Evolutionary conservation across 2,329 filamentous ascomycete genomes (phyloP).

Genomic region (Microcyclospora tardicrescens): DNA sequence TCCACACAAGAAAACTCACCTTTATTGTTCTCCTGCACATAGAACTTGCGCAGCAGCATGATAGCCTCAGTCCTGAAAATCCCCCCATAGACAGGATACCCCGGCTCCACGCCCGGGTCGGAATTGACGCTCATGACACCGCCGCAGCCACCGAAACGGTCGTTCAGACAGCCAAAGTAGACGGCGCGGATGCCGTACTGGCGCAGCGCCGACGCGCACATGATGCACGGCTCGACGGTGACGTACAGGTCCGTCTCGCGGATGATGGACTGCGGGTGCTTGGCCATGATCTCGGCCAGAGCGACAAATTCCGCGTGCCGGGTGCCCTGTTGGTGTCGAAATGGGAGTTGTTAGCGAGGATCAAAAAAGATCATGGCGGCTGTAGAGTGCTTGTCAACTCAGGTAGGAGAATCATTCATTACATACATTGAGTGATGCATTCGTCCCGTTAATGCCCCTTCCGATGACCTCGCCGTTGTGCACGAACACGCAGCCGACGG

Average conservation of each 20-base stretch:
- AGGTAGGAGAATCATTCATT: neutral
- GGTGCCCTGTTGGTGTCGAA: constrained; percentile 52
- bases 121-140: constrained; percentile 80
- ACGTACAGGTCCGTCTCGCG: constrained; percentile 75
- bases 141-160: constrained; percentile 92
- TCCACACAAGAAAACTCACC: constrained; percentile 40
- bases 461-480: constrained; percentile 68
- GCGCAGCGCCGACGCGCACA: constrained; percentile 87
- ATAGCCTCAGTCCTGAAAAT: constrained; percentile 88
- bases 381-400: neutral
- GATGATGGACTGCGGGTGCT: constrained; percentile 55
- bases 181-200: constrained; percentile 82
- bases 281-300: constrained; percentile 51
- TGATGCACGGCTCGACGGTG: constrained; percentile 95
- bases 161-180: constrained; percentile 90
- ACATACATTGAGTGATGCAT: constrained; percentile 63
- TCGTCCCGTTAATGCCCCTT: constrained; percentile 92
- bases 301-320: constrained; percentile 93
- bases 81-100: constrained; percentile 74
- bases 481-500: constrained; percentile 91
- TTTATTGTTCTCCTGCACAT: constrained; percentile 94
- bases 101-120: constrained; percentile 59
- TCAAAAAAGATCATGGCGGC: too few relatives aligned
- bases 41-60: constrained; percentile 81
- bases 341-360: neutral